Conservation (phyloP, 495 filamentous ascomycete genomes). For the Aspergillus nidulans region DNA sequence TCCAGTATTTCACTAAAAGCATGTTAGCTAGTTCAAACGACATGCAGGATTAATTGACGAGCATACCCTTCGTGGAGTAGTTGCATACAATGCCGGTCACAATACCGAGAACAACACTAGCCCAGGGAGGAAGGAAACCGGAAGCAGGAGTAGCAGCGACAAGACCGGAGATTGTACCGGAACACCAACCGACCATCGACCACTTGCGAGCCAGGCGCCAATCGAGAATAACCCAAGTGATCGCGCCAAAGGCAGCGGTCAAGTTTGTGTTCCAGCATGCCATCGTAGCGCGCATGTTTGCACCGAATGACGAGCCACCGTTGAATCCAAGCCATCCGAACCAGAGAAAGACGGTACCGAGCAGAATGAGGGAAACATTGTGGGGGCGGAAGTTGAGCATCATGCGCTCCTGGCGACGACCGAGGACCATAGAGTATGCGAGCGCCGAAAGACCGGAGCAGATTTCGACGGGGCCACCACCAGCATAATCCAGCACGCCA, state of each 20-base stretch:
- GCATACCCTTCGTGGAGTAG: slow-evolving; percentile 78
- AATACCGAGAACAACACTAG: slow-evolving; percentile 77
- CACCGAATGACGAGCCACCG: slow-evolving; percentile 93
- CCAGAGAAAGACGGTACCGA: slow-evolving; percentile 94
- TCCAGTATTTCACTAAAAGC: slow-evolving; percentile 79
- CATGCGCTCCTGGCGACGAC: slow-evolving; percentile 98
- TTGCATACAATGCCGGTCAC: slow-evolving; percentile 85
- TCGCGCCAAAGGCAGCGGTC: slow-evolving; percentile 81
- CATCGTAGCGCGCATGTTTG: slow-evolving; percentile 91
- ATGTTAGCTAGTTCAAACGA: slow-evolving; percentile 14
- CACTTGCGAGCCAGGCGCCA: slow-evolving; percentile 94
- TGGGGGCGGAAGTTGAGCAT: slow-evolving; percentile 94
- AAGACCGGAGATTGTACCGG: slow-evolving; percentile 82
- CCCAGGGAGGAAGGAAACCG: slow-evolving; percentile 87
- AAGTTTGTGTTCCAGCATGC: slow-evolving; percentile 97
- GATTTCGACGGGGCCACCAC: slow-evolving; percentile 97
- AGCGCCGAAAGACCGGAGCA: slow-evolving; percentile 88
- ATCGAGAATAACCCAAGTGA: slow-evolving; percentile 90
- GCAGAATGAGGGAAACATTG: slow-evolving; percentile 95
- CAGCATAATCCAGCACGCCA: slow-evolving; percentile 94
- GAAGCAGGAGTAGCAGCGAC: slow-evolving; percentile 90
- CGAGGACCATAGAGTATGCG: slow-evolving; percentile 92
- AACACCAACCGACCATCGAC: slow-evolving; percentile 99
- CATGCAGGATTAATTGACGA: slow-evolving; percentile 14
- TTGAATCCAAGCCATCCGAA: slow-evolving; percentile 99